Conservation (phyloP, 129 eudicot genomes). For the Calendula officinalis region DNA sequence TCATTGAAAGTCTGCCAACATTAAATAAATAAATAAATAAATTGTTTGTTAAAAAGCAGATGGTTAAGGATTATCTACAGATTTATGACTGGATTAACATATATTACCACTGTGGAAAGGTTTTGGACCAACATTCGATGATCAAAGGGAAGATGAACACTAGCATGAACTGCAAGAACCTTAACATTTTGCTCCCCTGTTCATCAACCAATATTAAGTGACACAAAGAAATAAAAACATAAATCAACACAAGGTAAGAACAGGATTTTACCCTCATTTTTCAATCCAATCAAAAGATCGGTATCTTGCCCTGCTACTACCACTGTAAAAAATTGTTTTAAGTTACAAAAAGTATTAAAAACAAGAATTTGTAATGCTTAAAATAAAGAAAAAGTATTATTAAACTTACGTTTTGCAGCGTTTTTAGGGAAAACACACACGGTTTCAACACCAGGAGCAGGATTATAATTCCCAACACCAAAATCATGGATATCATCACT, state of each 20-base stretch:
- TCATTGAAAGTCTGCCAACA: slow-evolving; percentile 59
- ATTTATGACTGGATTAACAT: not conserved
- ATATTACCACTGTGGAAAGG: slow-evolving; percentile 64
- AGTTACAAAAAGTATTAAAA: too few species aligned
- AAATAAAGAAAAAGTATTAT: not conserved
- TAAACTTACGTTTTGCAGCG: slow-evolving; percentile 50
- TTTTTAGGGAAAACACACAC: slow-evolving; percentile 88
- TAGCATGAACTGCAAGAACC: slow-evolving; percentile 71
- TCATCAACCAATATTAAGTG: slow-evolving; percentile 8
- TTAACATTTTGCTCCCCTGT: slow-evolving; percentile 67
- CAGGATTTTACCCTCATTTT: slow-evolving; percentile 69
- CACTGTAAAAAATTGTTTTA: too few species aligned
- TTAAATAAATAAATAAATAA: not conserved
- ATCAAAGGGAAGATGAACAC: slow-evolving; percentile 74
- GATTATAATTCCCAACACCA: slow-evolving; percentile 49
- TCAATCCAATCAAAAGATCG: slow-evolving; percentile 73
- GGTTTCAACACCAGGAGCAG: slow-evolving; percentile 78
- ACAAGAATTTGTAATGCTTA: not conserved
- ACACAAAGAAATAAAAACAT: not conserved
- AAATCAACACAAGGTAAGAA: not conserved
- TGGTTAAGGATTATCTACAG: too few species aligned
- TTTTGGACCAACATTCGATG: slow-evolving; percentile 77
- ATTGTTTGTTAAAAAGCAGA: not conserved
- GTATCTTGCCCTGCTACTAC: slow-evolving; percentile 80
- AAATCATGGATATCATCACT: slow-evolving; percentile 61